phyloP scores from a whole-genome alignment of 768 basidiomycete genomes.

The Clathrus columnatus region DNA sequence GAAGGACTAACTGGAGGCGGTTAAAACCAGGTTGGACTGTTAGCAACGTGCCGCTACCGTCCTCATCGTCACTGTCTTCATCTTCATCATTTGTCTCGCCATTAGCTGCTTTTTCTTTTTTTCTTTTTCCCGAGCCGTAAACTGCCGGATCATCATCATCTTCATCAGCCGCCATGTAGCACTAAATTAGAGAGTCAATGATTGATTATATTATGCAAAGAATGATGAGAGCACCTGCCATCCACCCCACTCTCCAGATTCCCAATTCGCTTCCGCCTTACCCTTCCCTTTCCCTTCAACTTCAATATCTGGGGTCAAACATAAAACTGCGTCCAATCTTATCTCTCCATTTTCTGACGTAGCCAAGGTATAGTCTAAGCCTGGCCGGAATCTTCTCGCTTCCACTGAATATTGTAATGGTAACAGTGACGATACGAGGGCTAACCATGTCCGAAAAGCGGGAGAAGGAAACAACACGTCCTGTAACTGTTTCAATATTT shows the following conservation, averaged over 20 bases:
- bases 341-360: conserved; percentile 77
- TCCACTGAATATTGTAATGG: conserved; percentile 67
- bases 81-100: conserved; percentile 29
- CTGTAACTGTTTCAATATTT: conserved; percentile 57
- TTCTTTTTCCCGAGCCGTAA: conserved; percentile 59
- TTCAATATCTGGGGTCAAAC: conserved; percentile 61
- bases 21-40: conserved; percentile 89
- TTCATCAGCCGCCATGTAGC: conserved; percentile 92
- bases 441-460: conserved; percentile 90
- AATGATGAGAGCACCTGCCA: conserved; percentile 69
- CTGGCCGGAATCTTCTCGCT: conserved; percentile 84
- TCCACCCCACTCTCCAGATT: conserved; percentile 75
- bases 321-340: conserved; percentile 78
- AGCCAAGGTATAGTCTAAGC: conserved; percentile 91
- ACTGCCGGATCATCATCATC: conserved; percentile 94
- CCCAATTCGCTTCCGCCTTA: conserved; percentile 38
- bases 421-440: conserved; percentile 59
- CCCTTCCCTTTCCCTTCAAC: conserved; percentile 26
- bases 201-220: background rate
- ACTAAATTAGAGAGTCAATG: conserved; percentile 33
- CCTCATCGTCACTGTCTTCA: conserved; percentile 51
- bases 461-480: conserved; percentile 67
- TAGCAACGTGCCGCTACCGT: conserved; percentile 65
- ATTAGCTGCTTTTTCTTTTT: conserved; percentile 18
- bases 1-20: conserved; percentile 74